These are phyloP conservation scores for Coccinonectria pachysandricola DNA, from an alignment of 2,329 filamentous ascomycete genomes.

Conservation along the genomic window DNA sequence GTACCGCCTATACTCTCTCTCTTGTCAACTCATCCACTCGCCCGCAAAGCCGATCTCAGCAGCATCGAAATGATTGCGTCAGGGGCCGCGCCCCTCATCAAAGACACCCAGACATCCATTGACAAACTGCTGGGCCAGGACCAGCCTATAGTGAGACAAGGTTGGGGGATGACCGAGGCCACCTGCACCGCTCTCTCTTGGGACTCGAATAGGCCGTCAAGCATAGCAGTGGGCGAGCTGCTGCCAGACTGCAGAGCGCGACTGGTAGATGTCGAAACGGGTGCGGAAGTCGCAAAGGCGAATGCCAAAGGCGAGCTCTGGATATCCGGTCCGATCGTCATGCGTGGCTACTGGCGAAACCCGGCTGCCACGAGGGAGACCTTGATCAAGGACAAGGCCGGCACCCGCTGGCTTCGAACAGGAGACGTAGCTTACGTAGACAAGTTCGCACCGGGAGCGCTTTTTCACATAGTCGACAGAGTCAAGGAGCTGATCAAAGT, in stretches of 20 bases:
- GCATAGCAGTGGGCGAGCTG: conserved; percentile 23
- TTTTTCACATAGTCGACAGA: conserved; percentile 62
- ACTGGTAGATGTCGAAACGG: conserved; percentile 49
- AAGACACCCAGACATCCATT: conserved; percentile 35
- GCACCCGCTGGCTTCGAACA: conserved; percentile 59
- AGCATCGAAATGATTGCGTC: conserved; percentile 48
- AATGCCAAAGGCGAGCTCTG: conserved; percentile 60
- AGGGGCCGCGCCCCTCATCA: conserved; percentile 59
- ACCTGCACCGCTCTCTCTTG: conserved; percentile 63
- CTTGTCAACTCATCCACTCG: conserved; percentile 60
- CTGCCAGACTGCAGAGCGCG: conserved; percentile 41
- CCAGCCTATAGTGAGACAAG: conserved; percentile 43
- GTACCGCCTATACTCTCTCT: conserved; percentile 69
- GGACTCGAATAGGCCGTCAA: conserved; percentile 46
- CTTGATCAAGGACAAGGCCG: conserved; percentile 33
- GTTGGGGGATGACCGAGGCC: conserved; percentile 81
- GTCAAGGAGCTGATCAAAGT: conserved; percentile 57
- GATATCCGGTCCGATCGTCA: conserved; percentile 60
- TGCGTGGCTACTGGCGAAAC: conserved; percentile 69
- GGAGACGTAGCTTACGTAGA: conserved; percentile 64
- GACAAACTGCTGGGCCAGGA: conserved; percentile 38
- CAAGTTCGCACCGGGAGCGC: conserved; percentile 39
- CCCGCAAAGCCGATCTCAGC: conserved; percentile 56
- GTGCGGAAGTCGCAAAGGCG: conserved; percentile 36
- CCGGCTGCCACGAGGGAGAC: conserved; percentile 55